Base-by-base conservation (phyloP, 768 basidiomycete genomes). In the Cystobasidium ongulense region DNA sequence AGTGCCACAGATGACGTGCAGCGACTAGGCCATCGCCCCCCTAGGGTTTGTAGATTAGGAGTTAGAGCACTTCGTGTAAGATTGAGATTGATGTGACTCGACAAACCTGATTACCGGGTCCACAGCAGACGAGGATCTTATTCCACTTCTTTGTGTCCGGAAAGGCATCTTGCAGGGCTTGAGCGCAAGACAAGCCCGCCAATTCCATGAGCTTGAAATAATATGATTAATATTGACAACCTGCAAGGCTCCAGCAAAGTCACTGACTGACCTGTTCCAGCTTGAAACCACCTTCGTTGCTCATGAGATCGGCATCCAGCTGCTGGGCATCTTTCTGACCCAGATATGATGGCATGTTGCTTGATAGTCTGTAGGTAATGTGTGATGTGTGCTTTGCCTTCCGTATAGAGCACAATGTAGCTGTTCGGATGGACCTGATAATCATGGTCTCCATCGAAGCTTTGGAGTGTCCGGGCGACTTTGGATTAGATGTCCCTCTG, bases 21-120 rank as follows among this genome's bases (percentile, higher is more conserved):
- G 96, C 96, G 29, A 97, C 95, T 0, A 99, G 84, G 1, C 96
- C 96, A 82, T 99, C 96, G 15, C 96, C 96, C 0, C 92, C 90
- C 78, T 71, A 52, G 7, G 23, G 25, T n/a, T n/a, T 61, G 33
- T 3, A 29, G 10, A 54, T n/a, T 21, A 17, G 50, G 13, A 17
- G 31, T 43, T 17, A 36, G 13, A 52, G 8, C 62, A 13, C 65
- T 25, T 11, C 21, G 25, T 17, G 63, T 25, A 11, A 8, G 36
- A 39, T 64, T 36, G 25, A 13, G 57, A 23, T 27, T 61, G 57
- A 23, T 11, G 25, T 11, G 31, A 11, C 17, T 33, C 3, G 7
- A 54, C 54, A 21, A 27, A 71, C 68, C 54, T 98, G 95, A 79
- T 98, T 98, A 50, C 96, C 96, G 7, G 96, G 94, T 21, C 96